Evolutionary conservation across 2,329 filamentous ascomycete genomes (phyloP), one percentile per base, ranked within the genome.

Genomic region (Podosphaera fusca): DNA sequence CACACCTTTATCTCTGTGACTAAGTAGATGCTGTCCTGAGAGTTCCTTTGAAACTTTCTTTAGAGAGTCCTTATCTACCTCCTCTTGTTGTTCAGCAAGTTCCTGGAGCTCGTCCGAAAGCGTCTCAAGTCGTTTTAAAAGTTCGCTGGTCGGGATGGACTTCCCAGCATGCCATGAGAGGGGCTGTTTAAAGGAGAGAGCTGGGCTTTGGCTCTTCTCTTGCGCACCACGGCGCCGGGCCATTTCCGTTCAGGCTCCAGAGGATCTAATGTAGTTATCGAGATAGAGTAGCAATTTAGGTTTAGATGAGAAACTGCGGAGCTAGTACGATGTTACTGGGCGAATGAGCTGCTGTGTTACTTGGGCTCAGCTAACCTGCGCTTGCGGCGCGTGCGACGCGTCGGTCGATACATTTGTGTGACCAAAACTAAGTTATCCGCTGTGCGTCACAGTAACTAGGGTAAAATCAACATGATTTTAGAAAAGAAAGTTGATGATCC

Each of bases 1-100:
- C 61, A 98, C 88, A 57, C 92, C 92, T 62, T 83, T 85, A 69
- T 98, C 92, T 72, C 94, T 94, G 71, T 98, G 92, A 59, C 80
- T 80, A 52, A 98, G 72, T 31, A 98, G 74, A 65, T 92, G 87
- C 60, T 83, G 81, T 61, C 82, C 81, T 4, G 83, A 87, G 50
- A 98, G 77, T 65, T 95, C 86, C 67, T 88, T 85, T 56, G 90
- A 87, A 60, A 94, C 85, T 55, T 83, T 81, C 60, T 76, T 79
- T 61, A 96, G 76, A n/a, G 87, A 89, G n/a, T 84, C 80, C 63
- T 85, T 80, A 59, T 94, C 81, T 58, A 84, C 80, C 58, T 84
- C 82, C 64, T 95, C 89, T 69, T 96, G 89, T 60, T 95, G 89
- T 30, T 55, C 52, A 29, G n/a, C 35, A 65, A 95, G 79, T 58